These are phyloP conservation scores for Lipomyces oligophaga DNA, from an alignment of 805 yeast species.

Conservation along the genomic window DNA sequence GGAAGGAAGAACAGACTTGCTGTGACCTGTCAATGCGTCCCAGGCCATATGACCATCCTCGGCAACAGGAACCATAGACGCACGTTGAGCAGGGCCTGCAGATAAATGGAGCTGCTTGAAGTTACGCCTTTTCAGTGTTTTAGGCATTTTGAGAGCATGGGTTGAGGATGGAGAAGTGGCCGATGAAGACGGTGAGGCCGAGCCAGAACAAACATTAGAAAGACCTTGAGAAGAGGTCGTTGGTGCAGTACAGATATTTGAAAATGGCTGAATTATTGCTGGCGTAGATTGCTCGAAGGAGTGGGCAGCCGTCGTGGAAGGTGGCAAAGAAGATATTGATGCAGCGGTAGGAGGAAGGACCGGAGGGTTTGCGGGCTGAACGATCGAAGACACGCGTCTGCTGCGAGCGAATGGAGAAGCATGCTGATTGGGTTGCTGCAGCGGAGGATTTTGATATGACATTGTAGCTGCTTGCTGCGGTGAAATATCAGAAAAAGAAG, in stretches of 20 bases:
- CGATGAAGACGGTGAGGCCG: not conserved
- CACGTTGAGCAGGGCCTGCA: slow-evolving; percentile 25
- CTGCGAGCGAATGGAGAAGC: slow-evolving; percentile 25
- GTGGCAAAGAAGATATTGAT: not conserved
- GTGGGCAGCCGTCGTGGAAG: not conserved
- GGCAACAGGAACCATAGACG: slow-evolving; percentile 17
- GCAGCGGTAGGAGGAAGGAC: not conserved
- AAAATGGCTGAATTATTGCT: too few relatives aligned
- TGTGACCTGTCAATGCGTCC: not conserved
- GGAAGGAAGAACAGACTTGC: slow-evolving; percentile 9
- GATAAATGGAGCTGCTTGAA: slow-evolving; percentile 52
- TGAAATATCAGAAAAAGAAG: slow-evolving; percentile 1
- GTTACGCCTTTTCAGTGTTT: slow-evolving; percentile 55
- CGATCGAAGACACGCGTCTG: slow-evolving; percentile 27
- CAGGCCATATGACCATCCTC: slow-evolving; percentile 1
- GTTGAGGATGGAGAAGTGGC: not conserved
- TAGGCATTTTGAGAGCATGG: slow-evolving; percentile 24
- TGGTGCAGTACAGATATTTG: too few relatives aligned
- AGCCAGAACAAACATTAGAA: not conserved
- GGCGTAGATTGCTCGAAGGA: not conserved
- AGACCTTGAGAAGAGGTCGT: not conserved
- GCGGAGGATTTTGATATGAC: too few relatives aligned
- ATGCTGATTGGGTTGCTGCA: too few relatives aligned
- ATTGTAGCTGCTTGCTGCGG: too few relatives aligned
- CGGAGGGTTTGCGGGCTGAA: slow-evolving; percentile 9